Percentiles rank a stretch among this genome's conserved stretches.
Evolutionary conservation across 176 grass and related monocot species (phyloP).

Genomic region (Hsuehochloa calcarea): DNA sequence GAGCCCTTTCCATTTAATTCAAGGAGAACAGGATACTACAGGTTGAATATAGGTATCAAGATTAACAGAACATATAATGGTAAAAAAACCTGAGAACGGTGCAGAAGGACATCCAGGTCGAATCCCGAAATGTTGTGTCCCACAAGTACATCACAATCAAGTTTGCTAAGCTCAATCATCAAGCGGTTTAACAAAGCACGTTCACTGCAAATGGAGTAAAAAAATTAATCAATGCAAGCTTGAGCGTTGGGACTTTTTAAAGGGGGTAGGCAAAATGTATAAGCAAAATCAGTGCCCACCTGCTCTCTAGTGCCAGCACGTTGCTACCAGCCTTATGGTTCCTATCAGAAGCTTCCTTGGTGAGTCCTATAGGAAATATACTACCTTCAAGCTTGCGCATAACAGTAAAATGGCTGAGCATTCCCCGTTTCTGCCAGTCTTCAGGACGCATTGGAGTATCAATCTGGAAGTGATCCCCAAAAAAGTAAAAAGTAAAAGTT

Average conservation of each 20-base stretch:
- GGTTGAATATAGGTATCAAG: background rate
- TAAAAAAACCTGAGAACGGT: slow-evolving; percentile 79
- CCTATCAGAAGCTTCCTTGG: slow-evolving; percentile 74
- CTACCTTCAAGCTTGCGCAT: slow-evolving; percentile 88
- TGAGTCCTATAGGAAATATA: slow-evolving; percentile 86
- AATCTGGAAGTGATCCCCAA: slow-evolving; percentile 52
- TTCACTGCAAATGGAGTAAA: slow-evolving; percentile 61
- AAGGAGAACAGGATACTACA: slow-evolving; percentile 9
- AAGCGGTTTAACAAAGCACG: slow-evolving; percentile 93
- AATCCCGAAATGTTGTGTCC: slow-evolving; percentile 99
- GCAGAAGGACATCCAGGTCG: slow-evolving; percentile 91
- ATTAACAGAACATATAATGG: slow-evolving; percentile 3
- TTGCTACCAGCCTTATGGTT: slow-evolving; percentile 73
- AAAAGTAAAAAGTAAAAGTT: background rate
- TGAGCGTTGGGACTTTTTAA: background rate
- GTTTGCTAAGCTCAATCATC: slow-evolving; percentile 92
- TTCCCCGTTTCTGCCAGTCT: slow-evolving; percentile 72
- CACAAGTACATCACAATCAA: slow-evolving; percentile 93
- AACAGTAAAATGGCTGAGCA: slow-evolving; percentile 84
- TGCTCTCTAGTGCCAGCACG: slow-evolving; percentile 79
- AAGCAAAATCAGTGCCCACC: slow-evolving; percentile 32
- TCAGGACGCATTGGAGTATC: slow-evolving; percentile 75
- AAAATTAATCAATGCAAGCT: slow-evolving; percentile 15
- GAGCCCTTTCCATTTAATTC: slow-evolving; percentile 18
- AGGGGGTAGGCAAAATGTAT: background rate